These are phyloP conservation scores for Vanilla planifolia DNA, from an alignment of 106 monocot genomes.

Conservation along the genomic window DNA sequence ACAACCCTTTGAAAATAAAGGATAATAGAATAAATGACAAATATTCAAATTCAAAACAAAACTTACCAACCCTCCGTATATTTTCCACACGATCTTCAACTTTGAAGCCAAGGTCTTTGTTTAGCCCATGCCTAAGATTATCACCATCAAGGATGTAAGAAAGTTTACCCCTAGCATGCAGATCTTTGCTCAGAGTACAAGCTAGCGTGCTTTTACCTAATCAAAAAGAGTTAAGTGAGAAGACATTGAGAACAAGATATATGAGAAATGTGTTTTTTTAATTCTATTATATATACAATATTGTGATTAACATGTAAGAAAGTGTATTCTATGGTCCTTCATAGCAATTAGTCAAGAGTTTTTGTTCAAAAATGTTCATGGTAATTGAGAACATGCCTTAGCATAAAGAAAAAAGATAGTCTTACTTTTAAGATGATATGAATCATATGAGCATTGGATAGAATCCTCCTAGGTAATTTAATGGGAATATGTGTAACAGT, in stretches of 20 bases:
- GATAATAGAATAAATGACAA: not conserved
- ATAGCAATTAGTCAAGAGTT: not conserved
- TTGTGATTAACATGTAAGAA: not conserved
- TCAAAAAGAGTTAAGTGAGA: too few relatives aligned
- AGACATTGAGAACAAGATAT: too few relatives aligned
- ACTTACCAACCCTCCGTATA: slow-evolving; percentile 77
- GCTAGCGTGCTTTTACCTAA: slow-evolving; percentile 87
- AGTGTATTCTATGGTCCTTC: not conserved
- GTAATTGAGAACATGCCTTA: not conserved
- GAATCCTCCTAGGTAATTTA: too few relatives aligned
- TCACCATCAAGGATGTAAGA: slow-evolving; percentile 85
- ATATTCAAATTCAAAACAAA: not conserved
- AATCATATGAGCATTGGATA: too few relatives aligned
- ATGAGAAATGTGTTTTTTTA: not conserved
- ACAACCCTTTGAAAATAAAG: too few relatives aligned
- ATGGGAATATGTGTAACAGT: too few relatives aligned
- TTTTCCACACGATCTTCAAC: slow-evolving; percentile 82
- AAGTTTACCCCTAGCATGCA: slow-evolving; percentile 69
- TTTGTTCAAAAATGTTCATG: not conserved
- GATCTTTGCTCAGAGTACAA: slow-evolving; percentile 56
- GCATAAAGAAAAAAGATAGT: not conserved
- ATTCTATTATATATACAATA: not conserved
- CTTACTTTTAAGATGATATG: too few relatives aligned
- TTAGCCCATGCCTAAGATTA: slow-evolving; percentile 83
- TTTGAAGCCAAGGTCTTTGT: slow-evolving; percentile 77